These are phyloP conservation scores for Yueomyces sinensis DNA, from an alignment of 805 yeast species.

Conservation along the genomic window DNA sequence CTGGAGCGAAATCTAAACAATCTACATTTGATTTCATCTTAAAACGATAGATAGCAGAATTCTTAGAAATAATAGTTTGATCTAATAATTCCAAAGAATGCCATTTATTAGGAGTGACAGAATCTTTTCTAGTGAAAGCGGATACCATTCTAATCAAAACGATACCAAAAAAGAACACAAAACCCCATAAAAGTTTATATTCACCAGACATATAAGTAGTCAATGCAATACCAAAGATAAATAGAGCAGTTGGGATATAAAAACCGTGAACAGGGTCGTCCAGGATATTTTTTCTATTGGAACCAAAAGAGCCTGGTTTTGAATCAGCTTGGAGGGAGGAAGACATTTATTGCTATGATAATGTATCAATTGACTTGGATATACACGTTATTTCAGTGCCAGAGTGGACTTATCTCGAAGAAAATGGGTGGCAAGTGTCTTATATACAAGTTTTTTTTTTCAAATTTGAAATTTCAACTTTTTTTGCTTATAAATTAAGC, in stretches of 20 bases:
- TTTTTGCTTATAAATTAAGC: too few species aligned
- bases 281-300: too few species aligned
- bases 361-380: too few species aligned
- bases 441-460: too few species aligned
- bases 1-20: conserved; percentile 53
- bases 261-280: conserved; percentile 67
- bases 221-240: conserved; percentile 46
- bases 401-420: too few species aligned
- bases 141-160: conserved; percentile 23
- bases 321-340: too few species aligned
- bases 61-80: conserved; percentile 57
- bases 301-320: too few species aligned
- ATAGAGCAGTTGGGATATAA: conserved; percentile 51
- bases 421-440: too few species aligned
- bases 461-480: too few species aligned
- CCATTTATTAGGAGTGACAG: conserved; percentile 42
- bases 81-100: conserved; percentile 56
- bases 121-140: conserved; percentile 29
- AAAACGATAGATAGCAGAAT: conserved; percentile 63
- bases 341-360: too few species aligned
- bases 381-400: too few species aligned
- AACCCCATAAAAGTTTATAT: conserved; percentile 17
- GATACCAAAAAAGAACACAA: conserved; percentile 28
- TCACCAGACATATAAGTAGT: conserved; percentile 31
- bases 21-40: conserved; percentile 48